A percentile compares a stretch with the other conserved stretches of the same genome.
Evolutionary conservation across 805 yeast species (phyloP).

Genomic region (Myxozyma melibiosi): DNA sequence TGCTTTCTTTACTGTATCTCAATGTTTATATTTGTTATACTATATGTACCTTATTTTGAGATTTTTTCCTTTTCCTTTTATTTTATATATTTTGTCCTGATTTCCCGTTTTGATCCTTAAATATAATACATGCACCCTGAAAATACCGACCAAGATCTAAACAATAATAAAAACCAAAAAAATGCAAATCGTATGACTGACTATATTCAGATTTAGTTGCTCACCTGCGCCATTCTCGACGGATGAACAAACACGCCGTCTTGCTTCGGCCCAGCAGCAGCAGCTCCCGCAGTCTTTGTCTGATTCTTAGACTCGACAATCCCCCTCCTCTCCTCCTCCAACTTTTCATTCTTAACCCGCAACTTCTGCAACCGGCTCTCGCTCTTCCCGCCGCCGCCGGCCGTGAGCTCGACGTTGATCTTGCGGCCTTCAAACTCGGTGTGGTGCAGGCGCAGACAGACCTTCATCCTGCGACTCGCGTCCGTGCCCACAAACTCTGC

Average conservation of each 20-base stretch:
- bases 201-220: slow-evolving; percentile 15
- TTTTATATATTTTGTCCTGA: neutral
- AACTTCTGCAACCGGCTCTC: slow-evolving; percentile 60
- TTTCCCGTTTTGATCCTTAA: neutral
- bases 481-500: slow-evolving; percentile 74
- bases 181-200: slow-evolving; percentile 2
- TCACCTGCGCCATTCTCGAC: slow-evolving; percentile 59
- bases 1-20: neutral
- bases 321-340: slow-evolving; percentile 68
- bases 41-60: neutral
- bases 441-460: slow-evolving; percentile 84
- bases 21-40: neutral
- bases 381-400: slow-evolving; percentile 91
- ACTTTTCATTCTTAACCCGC: slow-evolving; percentile 73
- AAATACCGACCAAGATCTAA: neutral
- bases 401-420: slow-evolving; percentile 94
- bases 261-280: neutral
- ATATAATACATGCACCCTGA: neutral
- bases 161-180: neutral
- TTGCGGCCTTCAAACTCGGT: slow-evolving; percentile 66
- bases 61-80: neutral
- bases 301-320: slow-evolving; percentile 46
- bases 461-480: slow-evolving; percentile 78
- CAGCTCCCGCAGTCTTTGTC: slow-evolving; percentile 25
- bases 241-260: slow-evolving; percentile 52